phyloP scores from a whole-genome alignment of 495 filamentous ascomycete genomes.

The Copromyces sp. region DNA sequence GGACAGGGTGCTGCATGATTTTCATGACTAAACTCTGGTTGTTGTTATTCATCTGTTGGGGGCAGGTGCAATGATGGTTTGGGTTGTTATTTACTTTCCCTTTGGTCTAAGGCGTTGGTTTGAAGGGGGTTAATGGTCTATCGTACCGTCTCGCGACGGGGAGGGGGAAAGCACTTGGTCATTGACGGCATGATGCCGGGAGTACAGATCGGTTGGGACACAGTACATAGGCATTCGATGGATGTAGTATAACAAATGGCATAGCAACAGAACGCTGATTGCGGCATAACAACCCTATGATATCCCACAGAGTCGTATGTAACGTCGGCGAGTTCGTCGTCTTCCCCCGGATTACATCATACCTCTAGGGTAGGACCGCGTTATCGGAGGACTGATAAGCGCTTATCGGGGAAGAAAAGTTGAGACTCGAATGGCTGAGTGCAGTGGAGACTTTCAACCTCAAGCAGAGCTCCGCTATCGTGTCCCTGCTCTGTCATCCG shows the following conservation, averaged over 20 bases:
- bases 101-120: not conserved
- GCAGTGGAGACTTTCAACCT: constrained; percentile 2
- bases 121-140: not conserved
- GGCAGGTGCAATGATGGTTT: not conserved
- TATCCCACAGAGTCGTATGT: not conserved
- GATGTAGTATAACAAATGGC: not conserved
- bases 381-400: constrained; percentile 16
- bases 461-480: not conserved
- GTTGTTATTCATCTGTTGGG: not conserved
- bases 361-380: constrained; percentile 7
- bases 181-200: not conserved
- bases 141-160: not conserved
- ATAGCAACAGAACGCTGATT: not conserved
- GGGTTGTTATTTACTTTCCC: not conserved
- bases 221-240: not conserved
- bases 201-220: not conserved
- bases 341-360: constrained; percentile 10
- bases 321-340: not conserved
- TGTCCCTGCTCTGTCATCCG: not conserved
- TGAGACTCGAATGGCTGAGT: not conserved
- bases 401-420: constrained; percentile 4
- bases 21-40: not conserved
- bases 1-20: constrained; percentile 35
- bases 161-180: not conserved
- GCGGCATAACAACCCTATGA: not conserved